Conservation (phyloP, 305 asterid genomes). For the Striga hermonthica region DNA sequence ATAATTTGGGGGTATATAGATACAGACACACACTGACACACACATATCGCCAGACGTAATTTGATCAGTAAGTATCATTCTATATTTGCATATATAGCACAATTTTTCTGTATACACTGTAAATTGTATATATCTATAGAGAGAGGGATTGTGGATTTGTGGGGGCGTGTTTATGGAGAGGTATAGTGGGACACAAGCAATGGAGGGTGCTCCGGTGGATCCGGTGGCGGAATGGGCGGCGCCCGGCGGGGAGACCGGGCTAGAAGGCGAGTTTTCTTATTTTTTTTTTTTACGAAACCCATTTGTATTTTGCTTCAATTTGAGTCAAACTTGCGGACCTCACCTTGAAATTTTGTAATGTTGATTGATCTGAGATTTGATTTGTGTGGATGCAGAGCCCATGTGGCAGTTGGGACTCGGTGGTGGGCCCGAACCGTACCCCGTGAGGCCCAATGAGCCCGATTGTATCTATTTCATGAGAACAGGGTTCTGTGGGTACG, state of each 20-base stretch:
- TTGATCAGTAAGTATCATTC: conserved; percentile 28
- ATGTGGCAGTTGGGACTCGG: conserved; percentile 71
- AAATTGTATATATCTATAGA: conserved; percentile 8
- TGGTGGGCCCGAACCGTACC: conserved; percentile 65
- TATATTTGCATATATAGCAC: conserved; percentile 19
- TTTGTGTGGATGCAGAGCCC: conserved; percentile 64
- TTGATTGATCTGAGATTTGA: conserved; percentile 38
- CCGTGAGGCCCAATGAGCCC: conserved; percentile 71
- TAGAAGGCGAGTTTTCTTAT: conserved; percentile 84
- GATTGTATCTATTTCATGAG: conserved; percentile 84
- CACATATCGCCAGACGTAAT: conserved; percentile 3
- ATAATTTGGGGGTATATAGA: conserved; percentile 16
- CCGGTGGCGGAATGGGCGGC: conserved; percentile 80
- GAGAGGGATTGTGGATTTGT: conserved; percentile 21
- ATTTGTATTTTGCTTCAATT: conserved; percentile 49
- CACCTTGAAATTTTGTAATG: conserved; percentile 38
- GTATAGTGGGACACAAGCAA: conserved; percentile 59
- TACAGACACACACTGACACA: neutral
- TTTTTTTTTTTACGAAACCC: conserved; percentile 57
- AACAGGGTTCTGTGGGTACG: conserved; percentile 86
- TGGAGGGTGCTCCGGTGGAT: conserved; percentile 65
- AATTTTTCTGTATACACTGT: conserved; percentile 19
- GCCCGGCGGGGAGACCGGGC: conserved; percentile 69
- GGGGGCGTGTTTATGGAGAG: conserved; percentile 50
- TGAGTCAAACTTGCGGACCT: conserved; percentile 29